A percentile compares a stretch with the other conserved stretches of the same genome.
Conservation (phyloP, 805 yeast genomes). For the Kazachstania africana region DNA sequence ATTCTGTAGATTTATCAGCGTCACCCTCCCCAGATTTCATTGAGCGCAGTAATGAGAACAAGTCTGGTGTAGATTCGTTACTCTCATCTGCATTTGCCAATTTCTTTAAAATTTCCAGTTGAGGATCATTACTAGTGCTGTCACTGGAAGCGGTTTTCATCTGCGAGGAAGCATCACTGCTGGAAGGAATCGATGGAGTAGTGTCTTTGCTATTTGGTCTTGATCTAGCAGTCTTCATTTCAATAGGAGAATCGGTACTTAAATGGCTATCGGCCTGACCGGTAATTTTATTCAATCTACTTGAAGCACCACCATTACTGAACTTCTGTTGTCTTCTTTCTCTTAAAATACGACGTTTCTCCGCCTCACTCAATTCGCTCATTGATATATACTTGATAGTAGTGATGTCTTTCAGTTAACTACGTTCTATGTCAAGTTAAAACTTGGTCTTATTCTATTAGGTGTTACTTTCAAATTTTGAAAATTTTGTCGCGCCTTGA, state of each 20-base stretch:
- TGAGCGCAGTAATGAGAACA: conserved; percentile 15
- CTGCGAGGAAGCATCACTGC: neutral
- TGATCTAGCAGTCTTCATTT: conserved; percentile 1
- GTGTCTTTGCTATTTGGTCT: neutral
- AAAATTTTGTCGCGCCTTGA: no score
- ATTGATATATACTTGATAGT: no score
- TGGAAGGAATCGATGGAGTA: neutral
- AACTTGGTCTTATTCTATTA: no score
- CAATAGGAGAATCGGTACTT: conserved; percentile 27
- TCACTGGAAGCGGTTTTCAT: neutral
- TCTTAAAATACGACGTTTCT: conserved; percentile 43
- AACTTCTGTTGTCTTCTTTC: conserved; percentile 59
- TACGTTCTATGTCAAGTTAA: neutral
- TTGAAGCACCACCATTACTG: conserved; percentile 41
- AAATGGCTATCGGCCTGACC: conserved; percentile 30
- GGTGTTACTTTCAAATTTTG: no score
- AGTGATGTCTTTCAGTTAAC: neutral
- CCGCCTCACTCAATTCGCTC: conserved; percentile 41
- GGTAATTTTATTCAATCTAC: conserved; percentile 40
- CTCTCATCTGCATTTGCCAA: conserved; percentile 15
- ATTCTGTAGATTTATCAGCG: conserved; percentile 1
- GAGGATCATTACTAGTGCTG: conserved; percentile 6
- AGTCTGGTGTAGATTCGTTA: conserved; percentile 13
- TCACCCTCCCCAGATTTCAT: conserved; percentile 8
- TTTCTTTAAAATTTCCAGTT: conserved; percentile 20